Conservation (phyloP, 257 asterid species). For the Solanum pinnatisectum region DNA sequence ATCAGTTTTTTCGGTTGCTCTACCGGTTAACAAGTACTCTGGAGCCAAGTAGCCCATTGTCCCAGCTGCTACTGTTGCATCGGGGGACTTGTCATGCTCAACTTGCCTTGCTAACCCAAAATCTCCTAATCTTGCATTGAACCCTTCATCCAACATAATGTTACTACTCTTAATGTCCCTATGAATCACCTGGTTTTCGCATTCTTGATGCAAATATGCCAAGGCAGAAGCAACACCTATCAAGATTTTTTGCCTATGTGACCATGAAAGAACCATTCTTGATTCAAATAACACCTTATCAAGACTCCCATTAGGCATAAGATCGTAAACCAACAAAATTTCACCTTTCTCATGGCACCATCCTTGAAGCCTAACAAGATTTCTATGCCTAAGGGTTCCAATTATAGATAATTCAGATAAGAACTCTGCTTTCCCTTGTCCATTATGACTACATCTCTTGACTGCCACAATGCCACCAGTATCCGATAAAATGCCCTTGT, state of each 20-base stretch:
- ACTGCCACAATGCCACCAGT: conserved; percentile 62
- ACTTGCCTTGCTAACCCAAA: conserved; percentile 68
- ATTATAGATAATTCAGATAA: conserved; percentile 64
- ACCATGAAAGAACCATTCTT: conserved; percentile 51
- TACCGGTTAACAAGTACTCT: conserved; percentile 64
- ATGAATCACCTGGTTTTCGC: conserved; percentile 76
- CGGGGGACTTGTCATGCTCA: conserved; percentile 78
- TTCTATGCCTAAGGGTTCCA: conserved; percentile 74
- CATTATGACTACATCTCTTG: conserved; percentile 60
- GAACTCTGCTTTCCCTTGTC: conserved; percentile 73
- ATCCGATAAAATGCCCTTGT: conserved; percentile 42
- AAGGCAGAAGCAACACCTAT: conserved; percentile 76
- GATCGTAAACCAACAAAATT: conserved; percentile 54
- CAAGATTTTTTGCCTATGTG: conserved; percentile 43
- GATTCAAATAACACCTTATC: conserved; percentile 73
- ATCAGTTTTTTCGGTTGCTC: conserved; percentile 72
- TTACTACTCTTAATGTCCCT: conserved; percentile 72
- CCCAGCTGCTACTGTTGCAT: conserved; percentile 78
- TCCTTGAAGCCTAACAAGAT: conserved; percentile 69
- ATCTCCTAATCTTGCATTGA: conserved; percentile 74
- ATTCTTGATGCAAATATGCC: conserved; percentile 73
- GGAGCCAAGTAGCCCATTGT: conserved; percentile 93
- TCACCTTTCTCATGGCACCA: conserved; percentile 89
- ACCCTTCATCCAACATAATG: conserved; percentile 77
- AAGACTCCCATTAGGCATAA: conserved; percentile 74